Evolutionary conservation across 2,329 filamentous ascomycete species (phyloP), one percentile per base, ranked within the genome.

Genomic region (Epichloe gansuensis): DNA sequence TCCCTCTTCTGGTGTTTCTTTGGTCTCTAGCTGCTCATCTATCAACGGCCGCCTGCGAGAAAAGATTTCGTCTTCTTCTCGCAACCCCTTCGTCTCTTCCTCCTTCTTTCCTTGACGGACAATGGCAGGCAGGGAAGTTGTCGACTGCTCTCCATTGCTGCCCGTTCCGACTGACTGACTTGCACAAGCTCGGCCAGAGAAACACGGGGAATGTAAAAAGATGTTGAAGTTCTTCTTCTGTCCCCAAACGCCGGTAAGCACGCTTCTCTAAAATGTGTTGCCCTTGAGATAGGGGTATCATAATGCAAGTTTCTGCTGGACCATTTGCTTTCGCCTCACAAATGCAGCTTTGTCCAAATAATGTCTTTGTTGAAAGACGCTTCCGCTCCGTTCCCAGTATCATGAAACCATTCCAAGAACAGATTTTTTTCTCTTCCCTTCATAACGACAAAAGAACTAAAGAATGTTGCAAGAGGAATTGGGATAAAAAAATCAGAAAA

Each of bases 301-400:
- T 67, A 66, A 69, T 70, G 67, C 67, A 70, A 69, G 61, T 65
- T 60, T 61, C 62, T 61, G 56, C 61, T 63, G 61, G 51, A 52
- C 48, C 38, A 53, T 63, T 59, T 59, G 59, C 59, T 52, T 62
- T 65, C 63, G 62, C 64, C 61, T 64, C 63, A 62, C 62, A 67
- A 65, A 72, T 68, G 67, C 66, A 68, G 63, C 58, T 65, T 64
- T 65, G 59, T 46, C 61, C 62, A 59, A 52, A 55, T 60, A 58
- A 57, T 64, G 65, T 70, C 69, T 72, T 70, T 73, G 71, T 73
- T 73, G 71, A 72, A 73, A 72, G 69, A 72, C 69, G 68, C 70
- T 67, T 60, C 62, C 64, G 62, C 63, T 66, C 58, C 62, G 59
- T 62, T 58, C 66, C 62, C 62, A 67, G 62, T 63, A 67, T 66